Percentiles rank a stretch among this genome's conserved stretches.
Evolutionary conservation across 2,329 filamentous ascomycete genomes (phyloP).

Genomic region (Penicillium vulpinum): DNA sequence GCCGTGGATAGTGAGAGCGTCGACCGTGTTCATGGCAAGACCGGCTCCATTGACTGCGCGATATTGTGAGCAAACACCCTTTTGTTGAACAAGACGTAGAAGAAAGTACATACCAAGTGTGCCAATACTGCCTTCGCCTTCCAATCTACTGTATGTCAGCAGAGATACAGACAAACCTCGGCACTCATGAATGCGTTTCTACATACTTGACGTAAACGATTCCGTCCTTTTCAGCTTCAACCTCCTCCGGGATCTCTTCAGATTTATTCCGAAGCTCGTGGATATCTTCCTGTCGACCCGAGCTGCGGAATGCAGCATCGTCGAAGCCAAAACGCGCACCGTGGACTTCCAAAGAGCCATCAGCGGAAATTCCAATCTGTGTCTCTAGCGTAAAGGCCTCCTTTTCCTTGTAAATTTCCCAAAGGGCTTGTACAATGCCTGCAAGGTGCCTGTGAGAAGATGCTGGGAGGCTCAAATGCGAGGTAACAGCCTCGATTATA

Average conservation of each 20-base stretch:
- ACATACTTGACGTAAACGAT: constrained; percentile 73
- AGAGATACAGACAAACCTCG: background rate
- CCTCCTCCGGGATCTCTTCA: constrained; percentile 56
- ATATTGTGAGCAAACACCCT: background rate
- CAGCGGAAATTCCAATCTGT: constrained; percentile 44
- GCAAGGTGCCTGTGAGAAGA: constrained; percentile 49
- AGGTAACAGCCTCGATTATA: constrained; percentile 40
- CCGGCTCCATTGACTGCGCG: constrained; percentile 76
- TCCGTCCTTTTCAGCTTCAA: constrained; percentile 66
- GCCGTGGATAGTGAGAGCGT: constrained; percentile 68
- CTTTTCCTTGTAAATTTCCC: constrained; percentile 61
- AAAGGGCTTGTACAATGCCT: constrained; percentile 55
- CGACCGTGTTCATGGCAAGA: constrained; percentile 87
- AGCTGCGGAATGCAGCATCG: constrained; percentile 66
- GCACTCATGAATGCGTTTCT: background rate
- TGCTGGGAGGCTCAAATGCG: constrained; percentile 56
- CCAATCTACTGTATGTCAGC: constrained; percentile 36
- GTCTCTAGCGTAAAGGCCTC: constrained; percentile 65
- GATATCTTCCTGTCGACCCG: constrained; percentile 61
- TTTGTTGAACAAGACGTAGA: background rate
- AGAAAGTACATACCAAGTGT: constrained; percentile 57
- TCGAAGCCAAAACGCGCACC: constrained; percentile 65
- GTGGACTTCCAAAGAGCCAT: constrained; percentile 52
- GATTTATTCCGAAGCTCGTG: constrained; percentile 57
- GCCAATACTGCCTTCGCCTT: constrained; percentile 64